These are phyloP conservation scores for Xylaria sp. DNA, from an alignment of 2,329 filamentous ascomycete genomes.

Conservation along the genomic window DNA sequence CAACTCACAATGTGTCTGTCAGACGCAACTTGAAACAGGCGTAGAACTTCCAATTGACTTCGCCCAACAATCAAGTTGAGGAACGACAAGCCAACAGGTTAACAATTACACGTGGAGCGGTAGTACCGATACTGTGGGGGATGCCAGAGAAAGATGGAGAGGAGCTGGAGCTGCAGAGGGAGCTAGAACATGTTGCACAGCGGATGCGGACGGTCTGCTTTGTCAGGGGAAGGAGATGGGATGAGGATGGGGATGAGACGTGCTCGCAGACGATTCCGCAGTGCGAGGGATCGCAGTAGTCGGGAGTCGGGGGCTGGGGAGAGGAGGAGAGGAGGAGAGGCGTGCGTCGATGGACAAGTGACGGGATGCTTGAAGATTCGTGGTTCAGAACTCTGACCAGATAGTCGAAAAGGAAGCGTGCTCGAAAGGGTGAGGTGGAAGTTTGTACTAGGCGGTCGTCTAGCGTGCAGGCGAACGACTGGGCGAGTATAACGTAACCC, in stretches of 20 bases:
- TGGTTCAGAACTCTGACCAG: slow-evolving; percentile 21
- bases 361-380: not conserved
- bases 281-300: too few relatives aligned
- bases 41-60: slow-evolving; percentile 29
- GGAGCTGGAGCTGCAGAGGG: slow-evolving; percentile 23
- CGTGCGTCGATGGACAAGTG: slow-evolving; percentile 14
- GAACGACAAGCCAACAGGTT: slow-evolving; percentile 25
- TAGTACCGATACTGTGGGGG: slow-evolving; percentile 36
- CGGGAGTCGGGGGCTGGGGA: not conserved
- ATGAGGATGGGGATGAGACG: not conserved
- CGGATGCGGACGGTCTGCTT: slow-evolving; percentile 22
- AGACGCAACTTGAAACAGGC: slow-evolving; percentile 18
- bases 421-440: slow-evolving; percentile 20
- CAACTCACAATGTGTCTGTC: slow-evolving; percentile 29
- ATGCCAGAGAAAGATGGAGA: slow-evolving; percentile 28
- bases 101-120: slow-evolving; percentile 37
- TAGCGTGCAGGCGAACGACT: too few relatives aligned
- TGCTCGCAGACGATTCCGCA: too few relatives aligned
- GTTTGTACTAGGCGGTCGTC: not conserved
- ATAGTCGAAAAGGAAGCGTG: slow-evolving; percentile 15
- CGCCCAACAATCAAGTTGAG: slow-evolving; percentile 32
- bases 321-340: slow-evolving; percentile 1
- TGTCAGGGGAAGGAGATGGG: slow-evolving; percentile 1
- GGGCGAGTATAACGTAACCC: too few relatives aligned
- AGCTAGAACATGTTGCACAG: slow-evolving; percentile 40